phyloP scores from a whole-genome alignment of 495 filamentous ascomycete genomes.

The Pseudevernia furfuracea region DNA sequence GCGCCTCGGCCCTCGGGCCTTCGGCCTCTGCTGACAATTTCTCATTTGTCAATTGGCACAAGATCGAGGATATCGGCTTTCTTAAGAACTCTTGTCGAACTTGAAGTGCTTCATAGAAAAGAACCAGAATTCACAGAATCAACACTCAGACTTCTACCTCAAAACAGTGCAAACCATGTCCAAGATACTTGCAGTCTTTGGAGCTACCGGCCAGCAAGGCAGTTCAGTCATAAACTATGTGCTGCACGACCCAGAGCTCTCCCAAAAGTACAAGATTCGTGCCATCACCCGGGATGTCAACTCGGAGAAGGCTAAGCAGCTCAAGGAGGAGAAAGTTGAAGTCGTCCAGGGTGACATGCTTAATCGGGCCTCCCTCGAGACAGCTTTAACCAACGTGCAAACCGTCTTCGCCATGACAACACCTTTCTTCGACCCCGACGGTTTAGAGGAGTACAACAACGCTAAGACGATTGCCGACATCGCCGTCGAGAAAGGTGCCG shows the following conservation, averaged over 20 bases:
- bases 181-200: constrained; percentile 51
- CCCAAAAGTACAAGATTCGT: constrained; percentile 44
- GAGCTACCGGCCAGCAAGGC: constrained; percentile 57
- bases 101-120: background rate
- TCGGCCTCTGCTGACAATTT: background rate
- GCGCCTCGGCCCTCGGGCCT: too few species aligned
- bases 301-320: constrained; percentile 26
- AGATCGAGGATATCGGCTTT: background rate
- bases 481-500: constrained; percentile 37
- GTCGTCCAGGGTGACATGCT: constrained; percentile 34
- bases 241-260: constrained; percentile 42
- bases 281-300: constrained; percentile 42
- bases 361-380: constrained; percentile 34
- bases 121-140: background rate
- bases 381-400: constrained; percentile 39
- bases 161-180: constrained; percentile 26
- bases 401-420: constrained; percentile 45
- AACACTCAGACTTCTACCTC: background rate
- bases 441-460: constrained; percentile 34
- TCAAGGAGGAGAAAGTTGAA: constrained; percentile 30
- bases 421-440: constrained; percentile 31
- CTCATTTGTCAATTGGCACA: constrained; percentile 10
- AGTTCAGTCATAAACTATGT: constrained; percentile 48
- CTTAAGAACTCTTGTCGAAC: background rate
- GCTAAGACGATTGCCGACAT: constrained; percentile 42